Evolutionary conservation across 169 alveolate species (phyloP).

Genomic region (Cryptosporidium canis): DNA sequence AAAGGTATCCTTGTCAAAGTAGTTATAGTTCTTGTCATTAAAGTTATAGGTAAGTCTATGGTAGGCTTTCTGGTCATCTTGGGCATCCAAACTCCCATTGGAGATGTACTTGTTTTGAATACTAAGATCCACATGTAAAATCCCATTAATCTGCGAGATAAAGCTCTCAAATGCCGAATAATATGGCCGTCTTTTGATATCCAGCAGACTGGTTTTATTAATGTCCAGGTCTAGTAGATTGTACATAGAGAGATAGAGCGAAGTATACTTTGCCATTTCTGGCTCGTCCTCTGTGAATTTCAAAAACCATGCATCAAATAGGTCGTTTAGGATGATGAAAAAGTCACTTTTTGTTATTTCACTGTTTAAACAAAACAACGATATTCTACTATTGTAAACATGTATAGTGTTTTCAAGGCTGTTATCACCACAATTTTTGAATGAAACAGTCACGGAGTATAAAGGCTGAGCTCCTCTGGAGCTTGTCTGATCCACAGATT

Average conservation of each 20-base stretch:
- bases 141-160: neutral
- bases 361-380: constrained; percentile 13
- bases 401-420: neutral
- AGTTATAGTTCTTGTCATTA: neutral
- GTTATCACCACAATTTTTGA: neutral
- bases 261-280: neutral
- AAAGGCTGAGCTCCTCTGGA: neutral
- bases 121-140: neutral
- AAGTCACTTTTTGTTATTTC: constrained; percentile 6
- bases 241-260: constrained; percentile 4
- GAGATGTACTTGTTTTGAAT: constrained; percentile 21
- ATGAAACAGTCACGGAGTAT: constrained; percentile 41
- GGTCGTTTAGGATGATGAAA: constrained; percentile 36
- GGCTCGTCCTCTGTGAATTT: neutral
- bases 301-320: constrained; percentile 22
- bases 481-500: neutral
- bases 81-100: neutral
- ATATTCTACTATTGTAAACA: neutral
- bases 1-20: neutral
- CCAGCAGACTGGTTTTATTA: neutral
- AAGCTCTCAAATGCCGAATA: neutral
- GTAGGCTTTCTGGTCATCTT: neutral
- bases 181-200: neutral
- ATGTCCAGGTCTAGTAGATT: constrained; percentile 6
- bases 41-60: neutral